phyloP scores from a whole-genome alignment of 2,329 filamentous ascomycete species.

The Raffaelea arxii region DNA sequence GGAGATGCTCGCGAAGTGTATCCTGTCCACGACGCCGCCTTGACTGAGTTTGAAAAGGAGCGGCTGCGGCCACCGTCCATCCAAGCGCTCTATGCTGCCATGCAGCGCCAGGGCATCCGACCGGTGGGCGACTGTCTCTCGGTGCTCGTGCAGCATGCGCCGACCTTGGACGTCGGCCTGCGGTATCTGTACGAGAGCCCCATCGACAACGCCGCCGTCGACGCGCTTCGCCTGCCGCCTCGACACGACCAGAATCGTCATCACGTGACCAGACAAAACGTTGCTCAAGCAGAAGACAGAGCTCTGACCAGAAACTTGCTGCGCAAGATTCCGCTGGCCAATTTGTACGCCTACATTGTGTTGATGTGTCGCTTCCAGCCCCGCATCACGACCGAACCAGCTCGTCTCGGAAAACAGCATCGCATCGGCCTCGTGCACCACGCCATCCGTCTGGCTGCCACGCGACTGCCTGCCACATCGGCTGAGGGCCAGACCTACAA shows the following conservation, averaged over 20 bases:
- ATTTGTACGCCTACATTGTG: constrained; percentile 41
- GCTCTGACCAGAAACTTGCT: constrained; percentile 11
- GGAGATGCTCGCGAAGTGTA: constrained; percentile 51
- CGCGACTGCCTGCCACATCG: constrained; percentile 17
- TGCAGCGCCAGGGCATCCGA: constrained; percentile 39
- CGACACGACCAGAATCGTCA: background rate
- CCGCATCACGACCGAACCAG: constrained; percentile 12
- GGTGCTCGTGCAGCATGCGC: constrained; percentile 45
- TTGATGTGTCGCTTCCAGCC: constrained; percentile 36
- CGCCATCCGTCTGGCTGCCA: constrained; percentile 23
- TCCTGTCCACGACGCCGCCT: constrained; percentile 45
- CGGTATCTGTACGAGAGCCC: constrained; percentile 39
- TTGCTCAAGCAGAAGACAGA: no score
- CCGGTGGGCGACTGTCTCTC: constrained; percentile 41
- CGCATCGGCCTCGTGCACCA: constrained; percentile 18
- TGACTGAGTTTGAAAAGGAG: constrained; percentile 55
- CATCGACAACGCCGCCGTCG: constrained; percentile 13
- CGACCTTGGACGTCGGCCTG: constrained; percentile 34
- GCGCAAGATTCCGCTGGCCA: constrained; percentile 19
- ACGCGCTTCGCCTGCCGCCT: constrained; percentile 4
- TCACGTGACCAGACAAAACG: no score
- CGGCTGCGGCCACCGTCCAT: constrained; percentile 51
- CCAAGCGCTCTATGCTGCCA: constrained; percentile 47
- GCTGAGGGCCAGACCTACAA: constrained; percentile 22
- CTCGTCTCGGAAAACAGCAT: constrained; percentile 12